These are phyloP conservation scores for Hortiboletus campestris DNA, from an alignment of 768 basidiomycete species.

Conservation along the genomic window DNA sequence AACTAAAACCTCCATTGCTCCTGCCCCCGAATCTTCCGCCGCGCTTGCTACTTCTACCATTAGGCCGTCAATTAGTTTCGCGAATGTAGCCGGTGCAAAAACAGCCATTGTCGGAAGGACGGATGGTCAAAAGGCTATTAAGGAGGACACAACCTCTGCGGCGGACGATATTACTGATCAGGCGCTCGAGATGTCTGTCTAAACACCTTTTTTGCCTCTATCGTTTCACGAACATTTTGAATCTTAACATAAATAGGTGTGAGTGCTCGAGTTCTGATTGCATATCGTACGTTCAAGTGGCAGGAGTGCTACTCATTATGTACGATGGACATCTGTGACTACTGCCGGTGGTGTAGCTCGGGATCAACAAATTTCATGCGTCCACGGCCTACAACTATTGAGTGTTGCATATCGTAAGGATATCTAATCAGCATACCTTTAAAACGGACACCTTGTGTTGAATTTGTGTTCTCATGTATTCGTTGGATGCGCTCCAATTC, in stretches of 20 bases:
- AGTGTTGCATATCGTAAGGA: background rate
- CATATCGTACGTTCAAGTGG: background rate
- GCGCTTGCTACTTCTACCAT: conserved; percentile 45
- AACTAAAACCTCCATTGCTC: conserved; percentile 27
- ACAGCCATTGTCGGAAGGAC: conserved; percentile 12
- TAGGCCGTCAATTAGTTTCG: conserved; percentile 78
- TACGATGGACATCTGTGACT: background rate
- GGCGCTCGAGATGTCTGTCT: conserved; percentile 15
- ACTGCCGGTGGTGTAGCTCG: conserved; percentile 38
- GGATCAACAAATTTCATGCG: conserved; percentile 69
- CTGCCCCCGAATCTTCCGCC: conserved; percentile 24
- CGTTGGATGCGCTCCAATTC: conserved; percentile 51
- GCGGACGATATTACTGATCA: conserved; percentile 17
- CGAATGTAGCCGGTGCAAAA: conserved; percentile 59
- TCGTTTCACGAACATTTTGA: conserved; percentile 11
- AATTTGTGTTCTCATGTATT: conserved; percentile 32
- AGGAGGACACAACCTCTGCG: conserved; percentile 2
- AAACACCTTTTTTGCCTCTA: conserved; percentile 15
- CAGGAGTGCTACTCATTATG: background rate
- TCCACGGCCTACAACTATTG: conserved; percentile 47
- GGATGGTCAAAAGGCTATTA: conserved; percentile 15
- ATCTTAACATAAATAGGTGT: background rate
- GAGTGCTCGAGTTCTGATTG: background rate
- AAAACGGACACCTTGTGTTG: conserved; percentile 53
- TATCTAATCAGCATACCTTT: conserved; percentile 45